phyloP scores from a whole-genome alignment of 164 flowering plant species.

The Buxus sempervirens region DNA sequence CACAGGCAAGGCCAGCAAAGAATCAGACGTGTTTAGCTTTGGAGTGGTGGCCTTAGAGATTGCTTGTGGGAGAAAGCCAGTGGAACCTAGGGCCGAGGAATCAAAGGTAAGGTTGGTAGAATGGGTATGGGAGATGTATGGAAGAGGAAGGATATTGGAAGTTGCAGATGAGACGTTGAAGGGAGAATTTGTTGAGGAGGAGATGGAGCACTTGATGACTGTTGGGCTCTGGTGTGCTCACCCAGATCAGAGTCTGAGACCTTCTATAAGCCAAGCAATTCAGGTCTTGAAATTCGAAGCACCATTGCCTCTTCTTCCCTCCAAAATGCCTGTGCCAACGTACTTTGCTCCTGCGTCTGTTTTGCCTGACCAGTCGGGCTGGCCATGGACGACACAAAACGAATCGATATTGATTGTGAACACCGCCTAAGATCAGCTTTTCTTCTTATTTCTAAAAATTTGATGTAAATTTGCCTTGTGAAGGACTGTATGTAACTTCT shows the following conservation, averaged over 20 bases:
- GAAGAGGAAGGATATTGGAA: conserved; percentile 25
- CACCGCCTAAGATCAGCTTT: no score
- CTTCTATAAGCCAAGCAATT: conserved; percentile 30
- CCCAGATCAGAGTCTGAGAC: conserved; percentile 25
- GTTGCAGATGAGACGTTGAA: conserved; percentile 32
- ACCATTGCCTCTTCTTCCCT: conserved; percentile 28
- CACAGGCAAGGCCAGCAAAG: conserved; percentile 45
- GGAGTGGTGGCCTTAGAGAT: conserved; percentile 48
- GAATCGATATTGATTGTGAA: no score
- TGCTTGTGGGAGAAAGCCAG: conserved; percentile 35
- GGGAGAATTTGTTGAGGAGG: conserved; percentile 17
- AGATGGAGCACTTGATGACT: conserved; percentile 29
- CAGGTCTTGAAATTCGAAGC: conserved; percentile 29
- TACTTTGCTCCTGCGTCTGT: conserved; percentile 17
- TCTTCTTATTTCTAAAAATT: no score
- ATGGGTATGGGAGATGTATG: conserved; percentile 52
- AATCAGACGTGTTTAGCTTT: conserved; percentile 51
- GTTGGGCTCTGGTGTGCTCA: conserved; percentile 42
- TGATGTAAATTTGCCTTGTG: no score
- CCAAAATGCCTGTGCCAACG: conserved; percentile 27
- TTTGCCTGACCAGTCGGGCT: no score
- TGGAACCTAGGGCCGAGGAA: conserved; percentile 20
- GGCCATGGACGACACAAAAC: no score
- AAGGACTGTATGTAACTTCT: no score
- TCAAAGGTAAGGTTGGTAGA: conserved; percentile 24